Conservation (phyloP, 176 grass and related monocot species). For the Musa itinerans region DNA sequence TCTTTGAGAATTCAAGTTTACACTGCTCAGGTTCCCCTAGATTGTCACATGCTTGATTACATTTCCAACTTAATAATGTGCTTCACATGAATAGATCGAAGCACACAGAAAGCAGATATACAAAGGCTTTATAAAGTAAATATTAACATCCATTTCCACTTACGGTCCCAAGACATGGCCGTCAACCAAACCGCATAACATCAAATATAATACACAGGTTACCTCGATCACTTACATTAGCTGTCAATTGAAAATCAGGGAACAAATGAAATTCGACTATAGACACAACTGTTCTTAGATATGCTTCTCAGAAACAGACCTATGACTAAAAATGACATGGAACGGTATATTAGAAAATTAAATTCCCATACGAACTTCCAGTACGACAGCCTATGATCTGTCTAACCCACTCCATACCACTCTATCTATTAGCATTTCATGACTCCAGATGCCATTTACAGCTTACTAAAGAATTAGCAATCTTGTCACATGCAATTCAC, state of each 20-base stretch:
- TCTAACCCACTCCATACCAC: too few species aligned
- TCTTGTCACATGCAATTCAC: not conserved
- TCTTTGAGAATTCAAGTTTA: not conserved
- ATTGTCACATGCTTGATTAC: too few species aligned
- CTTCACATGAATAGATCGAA: too few species aligned
- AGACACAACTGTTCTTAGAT: not conserved
- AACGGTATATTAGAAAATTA: not conserved
- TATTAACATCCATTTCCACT: not conserved
- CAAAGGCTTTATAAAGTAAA: not conserved
- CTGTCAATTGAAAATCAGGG: not conserved
- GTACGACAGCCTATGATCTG: too few species aligned
- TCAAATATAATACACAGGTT: too few species aligned
- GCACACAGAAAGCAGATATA: not conserved
- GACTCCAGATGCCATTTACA: not conserved
- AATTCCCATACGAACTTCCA: not conserved
- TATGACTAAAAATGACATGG: not conserved
- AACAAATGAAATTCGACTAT: not conserved
- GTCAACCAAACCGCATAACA: too few species aligned
- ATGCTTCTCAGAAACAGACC: too few species aligned
- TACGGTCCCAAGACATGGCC: not conserved
- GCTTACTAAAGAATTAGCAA: not conserved
- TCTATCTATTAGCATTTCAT: too few species aligned
- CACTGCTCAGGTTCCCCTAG: not conserved
- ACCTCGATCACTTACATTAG: not conserved
- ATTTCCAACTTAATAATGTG: too few species aligned